Percentiles rank a stretch among this genome's conserved stretches.
These are phyloP conservation scores for Trichoderma breve DNA, from an alignment of 2,329 filamentous ascomycete species.

Conservation along the genomic window DNA sequence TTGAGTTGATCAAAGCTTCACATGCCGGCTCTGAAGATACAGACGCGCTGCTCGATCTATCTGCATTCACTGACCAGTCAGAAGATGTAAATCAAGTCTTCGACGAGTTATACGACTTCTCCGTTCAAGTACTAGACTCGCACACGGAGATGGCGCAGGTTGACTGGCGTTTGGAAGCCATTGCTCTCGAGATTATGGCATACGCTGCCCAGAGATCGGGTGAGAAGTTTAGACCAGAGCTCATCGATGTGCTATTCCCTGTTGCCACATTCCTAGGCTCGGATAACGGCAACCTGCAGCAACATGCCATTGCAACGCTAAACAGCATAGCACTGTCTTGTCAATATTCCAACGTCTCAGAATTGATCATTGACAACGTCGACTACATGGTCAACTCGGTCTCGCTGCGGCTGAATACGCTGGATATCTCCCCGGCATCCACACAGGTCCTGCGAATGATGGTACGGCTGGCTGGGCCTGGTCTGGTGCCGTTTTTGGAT, in stretches of 20 bases:
- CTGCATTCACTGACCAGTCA: conserved; percentile 37
- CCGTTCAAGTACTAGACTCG: conserved; percentile 60
- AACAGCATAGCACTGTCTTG: conserved; percentile 77
- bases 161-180: conserved; percentile 73
- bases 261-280: conserved; percentile 86
- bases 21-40: conserved; percentile 52
- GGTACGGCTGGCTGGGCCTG: conserved; percentile 80
- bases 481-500: conserved; percentile 81
- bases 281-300: conserved; percentile 62
- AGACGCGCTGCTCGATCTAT: conserved; percentile 63
- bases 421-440: conserved; percentile 87
- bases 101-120: conserved; percentile 67
- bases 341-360: conserved; percentile 69
- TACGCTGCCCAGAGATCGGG: conserved; percentile 68
- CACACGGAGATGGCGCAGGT: conserved; percentile 46
- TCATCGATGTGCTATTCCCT: conserved; percentile 89
- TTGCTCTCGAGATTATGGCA: conserved; percentile 78
- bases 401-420: conserved; percentile 81
- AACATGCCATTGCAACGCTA: conserved; percentile 78
- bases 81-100: conserved; percentile 49
- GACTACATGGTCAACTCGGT: conserved; percentile 97
- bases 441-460: conserved; percentile 93
- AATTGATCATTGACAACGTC: conserved; percentile 83
- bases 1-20: conserved; percentile 65
- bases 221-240: conserved; percentile 71